Base-by-base conservation (phyloP, 495 filamentous ascomycete species). In the Parathielavia hyrcaniae region DNA sequence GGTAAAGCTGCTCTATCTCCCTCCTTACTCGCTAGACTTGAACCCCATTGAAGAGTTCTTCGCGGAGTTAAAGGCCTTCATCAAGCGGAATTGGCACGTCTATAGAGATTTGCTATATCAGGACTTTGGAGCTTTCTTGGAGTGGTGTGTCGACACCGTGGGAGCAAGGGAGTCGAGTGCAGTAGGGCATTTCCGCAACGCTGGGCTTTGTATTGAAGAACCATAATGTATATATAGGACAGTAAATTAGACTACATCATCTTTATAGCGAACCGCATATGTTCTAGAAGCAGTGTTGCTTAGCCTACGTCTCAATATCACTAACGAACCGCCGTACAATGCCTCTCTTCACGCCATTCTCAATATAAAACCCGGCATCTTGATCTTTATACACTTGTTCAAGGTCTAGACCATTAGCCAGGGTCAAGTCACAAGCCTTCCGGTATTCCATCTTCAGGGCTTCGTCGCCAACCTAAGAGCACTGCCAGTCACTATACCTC, bases 401-500 rank as follows among this genome's bases (percentile, higher is more conserved):
- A 41, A 41, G 39, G 39, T 41, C 39, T 1, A 41, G 39, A 41
- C 39, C 39, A 41, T 41, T 13, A 6, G 39, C 13, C 39, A 41
- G 13, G 9, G 13, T 41, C n/a, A 41, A 13, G 11, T 41, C 39
- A 13, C 39, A 41, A 41, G 39, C 39, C 39, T 41, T 41, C 11
- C 39, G 39, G 39, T 41, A 41, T 16, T 41, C 39, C 39, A 41
- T 41, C n/a, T 41, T 41, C 9, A 41, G n/a, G 9, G 39, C 39
- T 41, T 41, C 39, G 13, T 41, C 39, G 39, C 39, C 39, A 41
- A 41, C 39, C 39, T 41, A 13, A 13, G 39, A 41, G n/a, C 39
- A 41, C n/a, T 41, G 39, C 39, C 41, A 22, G 41, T 45, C 41
- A 45, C 41, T 45, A 45, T 22, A 45, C 19, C 41, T 45, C 41